phyloP scores from a whole-genome alignment of 345 rosid genomes.

The Rubroshorea leprosula region DNA sequence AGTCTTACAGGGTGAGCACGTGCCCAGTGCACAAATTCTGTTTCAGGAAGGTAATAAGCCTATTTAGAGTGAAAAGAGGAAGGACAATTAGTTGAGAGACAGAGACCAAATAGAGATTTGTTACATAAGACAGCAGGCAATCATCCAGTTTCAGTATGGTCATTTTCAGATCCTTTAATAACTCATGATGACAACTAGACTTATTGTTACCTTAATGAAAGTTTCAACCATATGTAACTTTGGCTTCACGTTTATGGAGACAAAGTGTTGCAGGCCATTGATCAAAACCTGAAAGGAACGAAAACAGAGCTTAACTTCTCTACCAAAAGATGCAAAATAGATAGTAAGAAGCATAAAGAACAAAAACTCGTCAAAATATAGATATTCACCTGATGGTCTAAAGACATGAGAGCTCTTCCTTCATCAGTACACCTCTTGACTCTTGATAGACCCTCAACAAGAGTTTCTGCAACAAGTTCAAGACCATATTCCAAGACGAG shows the following conservation, averaged over 20 bases:
- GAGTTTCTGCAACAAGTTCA: conserved; percentile 84
- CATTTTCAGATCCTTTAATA: not conserved
- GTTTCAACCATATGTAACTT: conserved; percentile 76
- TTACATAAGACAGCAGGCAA: not conserved
- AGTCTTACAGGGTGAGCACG: conserved; percentile 81
- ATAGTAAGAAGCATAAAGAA: not conserved
- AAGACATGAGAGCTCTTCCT: conserved; percentile 93
- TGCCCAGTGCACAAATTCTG: conserved; percentile 95
- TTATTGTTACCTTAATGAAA: conserved; percentile 64
- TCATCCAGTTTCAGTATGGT: not conserved
- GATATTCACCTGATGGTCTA: conserved; percentile 79
- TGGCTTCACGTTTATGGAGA: conserved; percentile 62
- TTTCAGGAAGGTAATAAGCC: conserved; percentile 96
- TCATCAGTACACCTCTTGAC: conserved; percentile 90
- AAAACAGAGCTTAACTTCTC: not conserved
- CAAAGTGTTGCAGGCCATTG: conserved; percentile 83
- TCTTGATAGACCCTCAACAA: conserved; percentile 85
- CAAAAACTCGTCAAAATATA: not conserved
- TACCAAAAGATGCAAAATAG: conserved; percentile 7
- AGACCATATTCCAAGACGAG: conserved; percentile 72
- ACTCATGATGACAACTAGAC: not conserved
- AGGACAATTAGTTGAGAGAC: conserved; percentile 1
- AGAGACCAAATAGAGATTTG: not conserved
- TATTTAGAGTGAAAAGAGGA: conserved; percentile 23
- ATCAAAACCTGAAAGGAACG: conserved; percentile 61